Base-by-base conservation (phyloP, 805 yeast genomes). In the Metschnikowia picachoensis region DNA sequence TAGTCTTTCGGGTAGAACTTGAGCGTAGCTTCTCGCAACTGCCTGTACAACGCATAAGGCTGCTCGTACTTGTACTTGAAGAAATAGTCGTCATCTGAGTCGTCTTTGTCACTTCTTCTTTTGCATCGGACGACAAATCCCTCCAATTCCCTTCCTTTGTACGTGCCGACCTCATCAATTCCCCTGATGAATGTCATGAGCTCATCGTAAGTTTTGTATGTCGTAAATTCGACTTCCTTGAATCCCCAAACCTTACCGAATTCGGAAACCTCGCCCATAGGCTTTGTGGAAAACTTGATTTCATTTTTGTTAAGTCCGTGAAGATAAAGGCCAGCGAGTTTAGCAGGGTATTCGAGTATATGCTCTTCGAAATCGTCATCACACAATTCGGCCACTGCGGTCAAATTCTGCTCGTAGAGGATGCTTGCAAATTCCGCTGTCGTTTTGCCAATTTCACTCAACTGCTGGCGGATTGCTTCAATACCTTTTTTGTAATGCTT, bases 291-390 rank as follows among this genome's bases (percentile, higher is more conserved):
- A 61, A 94, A 92, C 9, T 66, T 57, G 0, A 81, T 76, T 2
- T 72, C 67, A 58, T 94, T 94, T 41, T 64, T 58, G 62, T 94
- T 94, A 37, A 94, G 64, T 0, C 99, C 99, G 61, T 92, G 98
- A 14, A 94, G 63, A 55, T 94, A 94, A 6, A 94, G 67, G 0
- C 99, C 99, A 0, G 96, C 80, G 9, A 66, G 67, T 0, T 83
- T 82, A 1, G 70, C 71, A 2, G 73, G 61, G 59, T 94, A 94
- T 47, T 83, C 84, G 40, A 94, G 70, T 8, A 94, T 87, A 61
- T 94, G 99, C 62, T 94, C 98, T 61, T 94, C 99, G 63, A 94
- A 94, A 0, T 64, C 65, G 58, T 94, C 99, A 61, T 94, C 97
- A 64, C 99, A 94, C 31, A 79, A 76, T 65, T 94, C 99, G 0